Base-by-base conservation (phyloP, 495 filamentous ascomycete genomes). In the Aspergillus heteromorphus region DNA sequence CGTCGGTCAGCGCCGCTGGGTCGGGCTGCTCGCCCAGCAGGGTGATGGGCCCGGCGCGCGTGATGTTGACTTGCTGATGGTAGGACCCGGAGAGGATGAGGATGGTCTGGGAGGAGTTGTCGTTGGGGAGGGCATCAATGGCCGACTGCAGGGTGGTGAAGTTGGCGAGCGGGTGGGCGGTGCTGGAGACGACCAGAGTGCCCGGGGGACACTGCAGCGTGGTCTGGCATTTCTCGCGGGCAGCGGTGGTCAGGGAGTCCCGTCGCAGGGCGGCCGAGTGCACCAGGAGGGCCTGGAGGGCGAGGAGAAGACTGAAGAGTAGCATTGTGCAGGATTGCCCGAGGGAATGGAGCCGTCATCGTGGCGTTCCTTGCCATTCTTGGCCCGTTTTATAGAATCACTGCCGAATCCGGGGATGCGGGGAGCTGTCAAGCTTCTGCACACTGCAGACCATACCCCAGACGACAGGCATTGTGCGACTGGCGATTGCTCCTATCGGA, bases 31-130 rank as follows among this genome's bases (percentile, higher is more conserved):
- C 70, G 49, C 80, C 81, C 4, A 83, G 70, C 25, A 84, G 70
- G 27, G 75, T 79, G 19, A 83, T 64, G 4, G 83, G 79, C 0
- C 78, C 80, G 16, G 75, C 61, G 16, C 82, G 79, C 30, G 81
- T 84, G 53, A 83, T 68, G 59, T 84, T 85, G 40, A 84, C 59
- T 65, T 84, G 81, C 57, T 84, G 82, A 11, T 70, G 76, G 60
- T 85, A 85, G 48, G 67, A 67, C 13, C 82, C 81, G 6, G 75
- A 68, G 1, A 74, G 69, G 54, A 84, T 76, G 31, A 84, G 73
- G 60, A 84, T 83, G 9, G 73, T 75, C 51, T 75, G 68, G 2
- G 74, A 60, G 34, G 67, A 68, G 30, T 68, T 73, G 59, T 80
- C 76, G 45, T 79, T 68, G 4, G 79, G 79, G 7, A 84, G 67